Evolutionary conservation across 1,284 basidiomycete species (phyloP).

Genomic region (Cutaneotrichosporon spelunceum): DNA sequence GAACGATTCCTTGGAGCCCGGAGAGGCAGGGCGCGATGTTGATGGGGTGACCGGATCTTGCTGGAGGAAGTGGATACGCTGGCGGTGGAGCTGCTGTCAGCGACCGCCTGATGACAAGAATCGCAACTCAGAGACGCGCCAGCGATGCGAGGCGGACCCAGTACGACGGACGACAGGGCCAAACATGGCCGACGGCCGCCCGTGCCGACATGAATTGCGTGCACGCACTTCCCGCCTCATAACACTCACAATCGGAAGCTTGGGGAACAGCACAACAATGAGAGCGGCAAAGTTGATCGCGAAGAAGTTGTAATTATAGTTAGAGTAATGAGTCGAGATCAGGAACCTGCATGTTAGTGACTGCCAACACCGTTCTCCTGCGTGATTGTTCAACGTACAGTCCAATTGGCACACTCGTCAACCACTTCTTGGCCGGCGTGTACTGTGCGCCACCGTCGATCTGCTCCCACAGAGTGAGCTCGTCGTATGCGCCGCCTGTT

Average conservation of each 20-base stretch:
- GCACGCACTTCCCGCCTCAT: neutral
- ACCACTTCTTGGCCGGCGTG: conserved; percentile 97
- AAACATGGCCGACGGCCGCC: neutral
- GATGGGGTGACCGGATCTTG: conserved; percentile 39
- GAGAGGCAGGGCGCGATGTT: conserved; percentile 43
- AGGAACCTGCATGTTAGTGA: conserved; percentile 66
- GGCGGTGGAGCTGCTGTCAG: conserved; percentile 46
- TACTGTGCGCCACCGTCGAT: conserved; percentile 98
- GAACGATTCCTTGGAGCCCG: conserved; percentile 17
- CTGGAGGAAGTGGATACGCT: conserved; percentile 50
- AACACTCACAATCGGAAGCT: conserved; percentile 65
- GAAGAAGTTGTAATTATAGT: conserved; percentile 89
- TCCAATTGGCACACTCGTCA: conserved; percentile 83
- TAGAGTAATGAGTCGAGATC: conserved; percentile 95
- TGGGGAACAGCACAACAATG: conserved; percentile 80
- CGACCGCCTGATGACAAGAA: neutral
- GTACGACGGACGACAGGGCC: too few species aligned
- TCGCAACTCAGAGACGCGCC: neutral
- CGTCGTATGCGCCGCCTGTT: conserved; percentile 90
- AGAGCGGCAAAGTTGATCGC: conserved; percentile 84
- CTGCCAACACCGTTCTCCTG: neutral
- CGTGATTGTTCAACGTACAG: conserved; percentile 61
- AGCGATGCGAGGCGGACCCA: neutral
- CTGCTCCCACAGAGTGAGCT: conserved; percentile 98
- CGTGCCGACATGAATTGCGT: neutral